These are phyloP conservation scores for Sechiopsis laciniata DNA, from an alignment of 306 rosid species.

Conservation along the genomic window DNA sequence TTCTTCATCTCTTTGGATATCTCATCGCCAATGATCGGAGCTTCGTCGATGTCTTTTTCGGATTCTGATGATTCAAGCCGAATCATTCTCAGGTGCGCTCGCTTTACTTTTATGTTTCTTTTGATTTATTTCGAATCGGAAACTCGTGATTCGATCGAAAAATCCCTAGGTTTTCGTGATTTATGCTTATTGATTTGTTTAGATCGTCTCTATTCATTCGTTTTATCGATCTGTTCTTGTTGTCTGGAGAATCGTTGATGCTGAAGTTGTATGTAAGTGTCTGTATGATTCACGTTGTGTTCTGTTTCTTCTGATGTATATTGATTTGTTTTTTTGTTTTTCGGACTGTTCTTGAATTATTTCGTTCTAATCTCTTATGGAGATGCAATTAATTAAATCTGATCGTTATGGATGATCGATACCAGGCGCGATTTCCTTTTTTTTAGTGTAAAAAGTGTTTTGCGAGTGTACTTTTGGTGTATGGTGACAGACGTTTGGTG, in stretches of 20 bases:
- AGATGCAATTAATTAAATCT: no score
- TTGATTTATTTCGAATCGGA: neutral
- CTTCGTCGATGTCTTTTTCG: neutral
- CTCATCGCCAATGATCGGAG: neutral
- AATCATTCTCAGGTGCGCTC: slow-evolving; percentile 7
- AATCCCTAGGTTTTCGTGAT: slow-evolving; percentile 7
- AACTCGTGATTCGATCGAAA: neutral
- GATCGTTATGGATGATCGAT: neutral
- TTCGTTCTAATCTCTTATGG: neutral
- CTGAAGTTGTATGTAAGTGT: neutral
- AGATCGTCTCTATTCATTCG: neutral
- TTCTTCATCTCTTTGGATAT: neutral
- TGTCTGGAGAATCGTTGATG: neutral
- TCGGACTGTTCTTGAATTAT: neutral
- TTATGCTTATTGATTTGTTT: neutral
- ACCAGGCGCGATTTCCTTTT: neutral
- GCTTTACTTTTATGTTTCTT: neutral
- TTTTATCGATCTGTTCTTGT: neutral
- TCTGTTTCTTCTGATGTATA: neutral
- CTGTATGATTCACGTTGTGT: neutral
- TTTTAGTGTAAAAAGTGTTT: neutral
- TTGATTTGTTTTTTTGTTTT: neutral
- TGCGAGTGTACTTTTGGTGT: neutral
- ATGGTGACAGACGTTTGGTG: neutral
- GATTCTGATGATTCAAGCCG: neutral